These are phyloP conservation scores for Globisporangium cystogenes DNA, from an alignment of 352 stramenopile genomes.

Conservation along the genomic window DNA sequence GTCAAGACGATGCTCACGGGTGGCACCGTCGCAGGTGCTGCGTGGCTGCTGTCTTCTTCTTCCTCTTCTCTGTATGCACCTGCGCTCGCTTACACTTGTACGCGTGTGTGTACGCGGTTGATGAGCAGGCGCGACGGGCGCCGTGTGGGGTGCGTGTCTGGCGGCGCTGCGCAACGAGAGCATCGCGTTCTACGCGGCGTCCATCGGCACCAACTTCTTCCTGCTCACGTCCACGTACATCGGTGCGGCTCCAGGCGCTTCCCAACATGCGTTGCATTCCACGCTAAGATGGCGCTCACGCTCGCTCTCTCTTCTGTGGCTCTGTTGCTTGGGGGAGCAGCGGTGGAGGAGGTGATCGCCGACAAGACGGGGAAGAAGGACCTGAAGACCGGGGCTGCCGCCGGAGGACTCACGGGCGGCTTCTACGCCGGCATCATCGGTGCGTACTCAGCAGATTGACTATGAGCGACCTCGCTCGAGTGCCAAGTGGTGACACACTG, in stretches of 20 bases:
- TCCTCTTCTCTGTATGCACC: neutral
- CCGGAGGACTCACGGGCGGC: slow-evolving; percentile 59
- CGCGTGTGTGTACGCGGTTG: neutral
- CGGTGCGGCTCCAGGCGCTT: slow-evolving; percentile 17
- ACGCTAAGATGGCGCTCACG: neutral
- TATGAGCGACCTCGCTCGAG: neutral
- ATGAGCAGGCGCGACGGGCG: slow-evolving; percentile 36
- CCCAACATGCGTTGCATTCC: too few relatives aligned
- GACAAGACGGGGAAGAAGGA: slow-evolving; percentile 66
- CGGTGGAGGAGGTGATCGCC: slow-evolving; percentile 70
- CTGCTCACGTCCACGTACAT: slow-evolving; percentile 83
- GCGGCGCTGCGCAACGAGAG: slow-evolving; percentile 71
- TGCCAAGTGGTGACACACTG: neutral
- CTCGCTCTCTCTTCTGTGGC: neutral
- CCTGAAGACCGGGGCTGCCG: slow-evolving; percentile 42
- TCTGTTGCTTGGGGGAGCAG: slow-evolving; percentile 13
- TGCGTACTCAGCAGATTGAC: slow-evolving; percentile 19
- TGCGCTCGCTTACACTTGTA: neutral
- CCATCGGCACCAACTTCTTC: slow-evolving; percentile 85
- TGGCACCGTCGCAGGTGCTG: slow-evolving; percentile 38
- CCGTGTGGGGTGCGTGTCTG: slow-evolving; percentile 47
- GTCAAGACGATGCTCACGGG: slow-evolving; percentile 69
- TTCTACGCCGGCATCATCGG: slow-evolving; percentile 68
- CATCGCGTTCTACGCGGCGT: slow-evolving; percentile 75
- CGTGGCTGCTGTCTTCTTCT: neutral